phyloP scores from a whole-genome alignment of 768 basidiomycete species.

The Jaapia argillacea region DNA sequence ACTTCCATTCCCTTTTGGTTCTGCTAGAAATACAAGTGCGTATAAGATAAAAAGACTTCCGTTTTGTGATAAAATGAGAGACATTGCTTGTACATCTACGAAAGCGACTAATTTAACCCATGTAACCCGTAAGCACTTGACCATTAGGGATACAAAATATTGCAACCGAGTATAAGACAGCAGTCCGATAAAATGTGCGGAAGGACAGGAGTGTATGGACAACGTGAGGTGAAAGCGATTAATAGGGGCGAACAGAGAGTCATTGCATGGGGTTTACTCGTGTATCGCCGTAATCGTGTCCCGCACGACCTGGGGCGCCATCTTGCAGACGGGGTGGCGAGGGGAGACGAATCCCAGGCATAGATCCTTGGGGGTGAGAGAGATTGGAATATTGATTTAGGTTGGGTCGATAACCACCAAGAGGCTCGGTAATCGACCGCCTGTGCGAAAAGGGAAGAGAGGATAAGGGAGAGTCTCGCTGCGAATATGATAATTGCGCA shows the following conservation, averaged over 20 bases:
- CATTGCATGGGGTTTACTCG: background rate
- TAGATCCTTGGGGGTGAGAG: conserved; percentile 28
- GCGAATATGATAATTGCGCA: conserved; percentile 30
- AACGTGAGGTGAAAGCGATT: no score
- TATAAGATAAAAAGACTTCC: no score
- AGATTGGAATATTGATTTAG: conserved; percentile 40
- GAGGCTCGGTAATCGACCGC: conserved; percentile 48
- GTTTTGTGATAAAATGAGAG: background rate
- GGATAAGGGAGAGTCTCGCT: conserved; percentile 30
- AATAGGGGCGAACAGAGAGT: background rate
- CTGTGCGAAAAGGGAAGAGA: conserved; percentile 43
- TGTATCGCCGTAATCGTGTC: background rate
- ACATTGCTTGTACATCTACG: background rate
- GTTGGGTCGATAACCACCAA: conserved; percentile 33
- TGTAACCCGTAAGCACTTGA: background rate
- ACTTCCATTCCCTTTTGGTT: no score
- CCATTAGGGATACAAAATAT: background rate
- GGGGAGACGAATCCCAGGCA: conserved; percentile 2
- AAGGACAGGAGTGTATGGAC: no score
- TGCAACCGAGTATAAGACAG: no score
- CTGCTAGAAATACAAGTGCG: no score
- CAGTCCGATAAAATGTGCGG: no score
- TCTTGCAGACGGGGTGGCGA: conserved; percentile 10
- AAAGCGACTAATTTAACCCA: no score
- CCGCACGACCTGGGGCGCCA: background rate